These are phyloP conservation scores for Rhododendron molle DNA, from an alignment of 148 eudicot genomes.

Conservation along the genomic window DNA sequence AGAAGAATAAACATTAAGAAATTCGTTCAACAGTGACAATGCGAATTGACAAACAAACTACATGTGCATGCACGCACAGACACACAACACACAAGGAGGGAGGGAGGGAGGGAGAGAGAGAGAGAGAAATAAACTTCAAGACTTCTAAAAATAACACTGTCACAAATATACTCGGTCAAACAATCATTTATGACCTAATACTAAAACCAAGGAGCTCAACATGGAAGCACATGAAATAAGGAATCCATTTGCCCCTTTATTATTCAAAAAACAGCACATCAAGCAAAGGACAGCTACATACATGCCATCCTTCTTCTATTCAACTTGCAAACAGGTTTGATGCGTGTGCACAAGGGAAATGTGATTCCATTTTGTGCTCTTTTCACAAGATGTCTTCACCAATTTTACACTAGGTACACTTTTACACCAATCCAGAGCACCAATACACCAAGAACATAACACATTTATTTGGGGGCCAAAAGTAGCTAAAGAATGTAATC, in stretches of 20 bases:
- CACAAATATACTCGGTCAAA: not conserved
- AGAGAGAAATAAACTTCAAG: not conserved
- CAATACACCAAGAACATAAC: not conserved
- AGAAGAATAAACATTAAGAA: too few species aligned
- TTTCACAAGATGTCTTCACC: not conserved
- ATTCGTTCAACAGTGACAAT: too few species aligned
- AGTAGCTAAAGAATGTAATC: not conserved
- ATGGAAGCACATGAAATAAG: not conserved
- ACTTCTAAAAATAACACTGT: not conserved
- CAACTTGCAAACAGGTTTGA: not conserved
- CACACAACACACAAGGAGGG: too few species aligned
- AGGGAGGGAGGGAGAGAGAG: too few species aligned
- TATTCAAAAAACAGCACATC: not conserved
- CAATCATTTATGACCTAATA: not conserved
- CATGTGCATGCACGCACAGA: not conserved
- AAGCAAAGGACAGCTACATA: not conserved
- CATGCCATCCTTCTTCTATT: not conserved
- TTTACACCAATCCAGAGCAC: not conserved
- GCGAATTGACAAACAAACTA: not conserved
- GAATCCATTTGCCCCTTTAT: not conserved
- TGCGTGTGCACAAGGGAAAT: not conserved
- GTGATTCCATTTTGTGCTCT: not conserved
- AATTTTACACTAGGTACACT: not conserved
- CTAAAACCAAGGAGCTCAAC: not conserved
- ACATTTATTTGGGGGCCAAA: constrained; percentile 7